These are phyloP conservation scores for Lagerstroemia fauriei DNA, from an alignment of 441 rosid species.

Conservation along the genomic window DNA sequence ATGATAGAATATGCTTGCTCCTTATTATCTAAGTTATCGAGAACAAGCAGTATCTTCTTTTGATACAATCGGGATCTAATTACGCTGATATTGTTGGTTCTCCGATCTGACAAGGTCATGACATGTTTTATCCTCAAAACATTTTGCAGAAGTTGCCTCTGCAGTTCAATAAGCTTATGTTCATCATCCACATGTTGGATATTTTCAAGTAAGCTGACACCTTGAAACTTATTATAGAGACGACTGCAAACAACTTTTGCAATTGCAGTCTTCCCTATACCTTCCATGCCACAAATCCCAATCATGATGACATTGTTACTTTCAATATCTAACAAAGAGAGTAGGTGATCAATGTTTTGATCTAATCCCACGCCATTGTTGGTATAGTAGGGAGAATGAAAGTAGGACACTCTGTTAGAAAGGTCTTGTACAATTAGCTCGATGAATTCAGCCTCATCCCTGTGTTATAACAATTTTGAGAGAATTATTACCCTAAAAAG, in stretches of 20 bases:
- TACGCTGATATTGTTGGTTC: background rate
- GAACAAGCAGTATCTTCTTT: conserved; percentile 10
- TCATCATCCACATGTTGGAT: background rate
- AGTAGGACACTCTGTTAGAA: background rate
- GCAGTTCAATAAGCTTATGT: background rate
- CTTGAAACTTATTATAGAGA: background rate
- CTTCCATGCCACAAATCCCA: conserved; percentile 4
- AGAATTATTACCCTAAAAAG: no score
- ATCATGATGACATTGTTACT: background rate
- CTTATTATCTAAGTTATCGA: background rate
- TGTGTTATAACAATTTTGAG: background rate
- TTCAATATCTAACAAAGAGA: background rate
- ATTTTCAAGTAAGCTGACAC: background rate
- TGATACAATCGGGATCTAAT: background rate
- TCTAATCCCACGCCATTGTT: background rate
- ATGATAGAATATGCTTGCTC: background rate
- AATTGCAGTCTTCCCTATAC: background rate
- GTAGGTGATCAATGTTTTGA: background rate
- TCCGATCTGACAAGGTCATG: background rate
- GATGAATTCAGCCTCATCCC: conserved; percentile 14
- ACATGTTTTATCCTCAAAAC: background rate
- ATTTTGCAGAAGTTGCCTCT: background rate
- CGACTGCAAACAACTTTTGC: background rate
- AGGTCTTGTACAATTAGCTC: background rate
- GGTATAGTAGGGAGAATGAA: background rate